These are phyloP conservation scores for Psilocybe subaeruginosa DNA, from an alignment of 768 basidiomycete genomes.

Conservation along the genomic window DNA sequence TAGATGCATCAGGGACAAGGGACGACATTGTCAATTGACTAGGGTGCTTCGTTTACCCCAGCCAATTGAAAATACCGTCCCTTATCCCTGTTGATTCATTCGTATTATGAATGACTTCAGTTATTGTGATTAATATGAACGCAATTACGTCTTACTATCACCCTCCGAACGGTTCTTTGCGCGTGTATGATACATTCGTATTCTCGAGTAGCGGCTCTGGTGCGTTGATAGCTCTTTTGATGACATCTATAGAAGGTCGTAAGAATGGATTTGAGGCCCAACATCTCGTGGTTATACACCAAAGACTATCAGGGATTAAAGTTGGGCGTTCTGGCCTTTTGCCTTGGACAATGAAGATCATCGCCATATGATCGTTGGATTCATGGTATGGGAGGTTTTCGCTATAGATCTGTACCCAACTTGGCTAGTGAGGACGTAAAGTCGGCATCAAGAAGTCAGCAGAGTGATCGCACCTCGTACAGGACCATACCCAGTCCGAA, in stretches of 20 bases:
- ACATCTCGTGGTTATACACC: slow-evolving; percentile 12
- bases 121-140: background rate
- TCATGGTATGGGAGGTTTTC: slow-evolving; percentile 16
- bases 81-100: slow-evolving; percentile 25
- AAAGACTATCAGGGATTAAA: slow-evolving; percentile 7
- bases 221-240: background rate
- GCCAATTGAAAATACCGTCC: slow-evolving; percentile 15
- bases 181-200: background rate
- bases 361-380: slow-evolving; percentile 10
- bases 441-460: background rate
- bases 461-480: slow-evolving; percentile 17
- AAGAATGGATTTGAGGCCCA: slow-evolving; percentile 12
- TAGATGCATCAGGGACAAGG: slow-evolving; percentile 23
- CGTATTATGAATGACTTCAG: slow-evolving; percentile 13
- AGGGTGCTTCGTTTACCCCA: background rate
- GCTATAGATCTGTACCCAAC: slow-evolving; percentile 14
- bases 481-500: slow-evolving; percentile 33
- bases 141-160: slow-evolving; percentile 11
- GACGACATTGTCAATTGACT: slow-evolving; percentile 17
- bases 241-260: slow-evolving; percentile 11
- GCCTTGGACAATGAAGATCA: slow-evolving; percentile 14
- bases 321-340: slow-evolving; percentile 11
- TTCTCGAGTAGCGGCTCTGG: background rate
- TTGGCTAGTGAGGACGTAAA: background rate
- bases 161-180: background rate